phyloP scores from a whole-genome alignment of 108 stramenopile species.

The Skeletonema tropicum region DNA sequence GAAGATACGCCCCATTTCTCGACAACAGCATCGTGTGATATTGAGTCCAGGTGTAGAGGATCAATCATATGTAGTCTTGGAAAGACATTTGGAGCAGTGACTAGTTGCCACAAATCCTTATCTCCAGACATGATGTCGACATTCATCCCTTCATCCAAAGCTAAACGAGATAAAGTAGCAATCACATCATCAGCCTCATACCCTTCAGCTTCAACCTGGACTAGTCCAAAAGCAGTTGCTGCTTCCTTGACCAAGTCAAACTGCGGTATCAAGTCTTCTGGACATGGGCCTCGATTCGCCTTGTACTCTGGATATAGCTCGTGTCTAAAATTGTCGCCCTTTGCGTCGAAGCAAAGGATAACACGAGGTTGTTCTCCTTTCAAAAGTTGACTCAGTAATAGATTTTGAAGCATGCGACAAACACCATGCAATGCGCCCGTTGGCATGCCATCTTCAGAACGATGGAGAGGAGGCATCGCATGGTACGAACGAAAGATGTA shows the following conservation, averaged over 20 bases:
- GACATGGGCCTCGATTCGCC: slow-evolving; percentile 75
- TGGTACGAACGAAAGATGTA: slow-evolving; percentile 89
- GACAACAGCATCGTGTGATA: slow-evolving; percentile 66
- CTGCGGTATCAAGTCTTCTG: slow-evolving; percentile 87
- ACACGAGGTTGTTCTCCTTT: slow-evolving; percentile 75
- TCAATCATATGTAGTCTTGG: slow-evolving; percentile 83
- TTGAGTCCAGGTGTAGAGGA: slow-evolving; percentile 71
- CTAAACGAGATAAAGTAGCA: slow-evolving; percentile 75
- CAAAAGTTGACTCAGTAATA: slow-evolving; percentile 60
- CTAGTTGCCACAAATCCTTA: slow-evolving; percentile 92
- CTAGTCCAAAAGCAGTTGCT: slow-evolving; percentile 82
- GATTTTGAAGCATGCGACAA: slow-evolving; percentile 86
- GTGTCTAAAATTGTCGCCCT: slow-evolving; percentile 70
- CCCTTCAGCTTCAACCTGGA: slow-evolving; percentile 70
- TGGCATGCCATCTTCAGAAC: slow-evolving; percentile 77
- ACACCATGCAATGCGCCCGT: slow-evolving; percentile 86
- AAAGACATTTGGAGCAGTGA: slow-evolving; percentile 48
- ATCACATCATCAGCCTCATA: slow-evolving; percentile 95
- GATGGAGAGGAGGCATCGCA: slow-evolving; percentile 86
- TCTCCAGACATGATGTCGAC: slow-evolving; percentile 82
- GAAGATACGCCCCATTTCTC: slow-evolving; percentile 83
- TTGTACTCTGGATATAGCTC: slow-evolving; percentile 85
- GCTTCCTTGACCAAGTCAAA: slow-evolving; percentile 76
- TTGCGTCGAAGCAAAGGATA: slow-evolving; percentile 81
- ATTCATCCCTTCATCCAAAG: slow-evolving; percentile 64